Percentiles rank a stretch among this genome's conserved stretches.
These are phyloP conservation scores for Fusarium camptoceras DNA, from an alignment of 2,329 filamentous ascomycete genomes.

Conservation along the genomic window DNA sequence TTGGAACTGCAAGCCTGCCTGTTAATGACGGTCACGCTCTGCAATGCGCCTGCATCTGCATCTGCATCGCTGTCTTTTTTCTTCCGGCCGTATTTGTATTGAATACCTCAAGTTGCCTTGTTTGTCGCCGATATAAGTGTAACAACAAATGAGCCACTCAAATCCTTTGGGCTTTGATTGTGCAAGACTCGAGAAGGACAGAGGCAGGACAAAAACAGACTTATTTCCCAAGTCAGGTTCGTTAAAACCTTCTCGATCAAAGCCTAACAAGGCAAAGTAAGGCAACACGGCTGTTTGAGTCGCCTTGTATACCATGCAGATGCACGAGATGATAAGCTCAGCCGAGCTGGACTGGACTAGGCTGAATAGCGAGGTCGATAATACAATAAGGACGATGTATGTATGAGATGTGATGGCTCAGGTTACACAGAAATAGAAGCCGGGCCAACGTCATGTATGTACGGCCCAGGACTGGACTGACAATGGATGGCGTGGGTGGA, in stretches of 20 bases:
- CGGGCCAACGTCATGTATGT: slow-evolving; percentile 35
- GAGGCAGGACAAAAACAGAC: slow-evolving; percentile 11
- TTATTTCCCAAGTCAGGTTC: slow-evolving; percentile 7
- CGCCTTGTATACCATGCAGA: slow-evolving; percentile 27
- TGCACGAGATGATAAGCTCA: slow-evolving; percentile 26
- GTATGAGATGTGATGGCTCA: slow-evolving; percentile 35
- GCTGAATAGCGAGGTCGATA: slow-evolving; percentile 19
- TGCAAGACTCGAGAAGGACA: slow-evolving; percentile 1
- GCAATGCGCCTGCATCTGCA: slow-evolving; percentile 26
- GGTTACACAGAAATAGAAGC: slow-evolving; percentile 35
- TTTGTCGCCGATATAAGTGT: slow-evolving; percentile 24
- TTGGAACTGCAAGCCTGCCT: slow-evolving; percentile 16
- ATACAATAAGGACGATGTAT: slow-evolving; percentile 26
- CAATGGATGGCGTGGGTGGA: slow-evolving; percentile 9
- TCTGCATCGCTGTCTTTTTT: slow-evolving; percentile 20
- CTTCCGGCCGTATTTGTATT: slow-evolving; percentile 15
- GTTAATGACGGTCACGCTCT: slow-evolving; percentile 26
- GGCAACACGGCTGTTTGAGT: slow-evolving; percentile 37
- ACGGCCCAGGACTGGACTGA: slow-evolving; percentile 19
- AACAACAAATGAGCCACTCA: slow-evolving; percentile 1
- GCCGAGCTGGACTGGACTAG: slow-evolving; percentile 10
- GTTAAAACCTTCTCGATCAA: slow-evolving; percentile 17
- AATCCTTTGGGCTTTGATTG: neutral
- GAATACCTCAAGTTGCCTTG: slow-evolving; percentile 12
- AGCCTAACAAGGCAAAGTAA: slow-evolving; percentile 35